Evolutionary conservation across 305 asterid genomes (phyloP).

Genomic region (Plantago coronopus): DNA sequence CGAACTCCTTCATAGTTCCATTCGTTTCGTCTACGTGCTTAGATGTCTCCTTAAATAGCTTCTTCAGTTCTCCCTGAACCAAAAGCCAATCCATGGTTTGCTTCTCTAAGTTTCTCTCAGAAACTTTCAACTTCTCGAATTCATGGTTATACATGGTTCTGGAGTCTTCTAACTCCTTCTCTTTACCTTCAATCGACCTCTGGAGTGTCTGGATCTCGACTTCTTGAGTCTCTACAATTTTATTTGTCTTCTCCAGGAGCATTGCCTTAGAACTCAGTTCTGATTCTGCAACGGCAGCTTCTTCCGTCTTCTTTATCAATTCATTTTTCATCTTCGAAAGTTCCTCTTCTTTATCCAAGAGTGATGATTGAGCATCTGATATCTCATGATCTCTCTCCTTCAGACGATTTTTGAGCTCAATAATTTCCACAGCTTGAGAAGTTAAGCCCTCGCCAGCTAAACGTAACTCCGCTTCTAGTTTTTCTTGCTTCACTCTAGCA

Average conservation of each 20-base stretch:
- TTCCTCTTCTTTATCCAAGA: constrained; percentile 55
- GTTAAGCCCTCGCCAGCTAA: constrained; percentile 52
- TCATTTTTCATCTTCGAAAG: constrained; percentile 50
- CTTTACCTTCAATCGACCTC: constrained; percentile 53
- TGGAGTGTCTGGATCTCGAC: constrained; percentile 56
- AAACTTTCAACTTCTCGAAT: constrained; percentile 47
- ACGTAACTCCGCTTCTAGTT: constrained; percentile 63
- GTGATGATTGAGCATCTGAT: constrained; percentile 39
- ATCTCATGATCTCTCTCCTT: constrained; percentile 57
- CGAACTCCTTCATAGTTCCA: constrained; percentile 53
- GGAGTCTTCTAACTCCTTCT: constrained; percentile 44
- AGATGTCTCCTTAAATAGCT: constrained; percentile 47
- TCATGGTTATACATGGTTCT: constrained; percentile 40
- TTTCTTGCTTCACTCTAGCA: constrained; percentile 53
- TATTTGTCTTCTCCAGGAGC: constrained; percentile 61
- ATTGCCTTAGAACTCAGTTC: constrained; percentile 54
- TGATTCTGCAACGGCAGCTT: constrained; percentile 46
- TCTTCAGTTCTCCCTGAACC: constrained; percentile 61
- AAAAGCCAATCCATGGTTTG: constrained; percentile 78
- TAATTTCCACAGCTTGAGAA: constrained; percentile 58
- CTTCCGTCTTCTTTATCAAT: constrained; percentile 52
- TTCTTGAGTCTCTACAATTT: constrained; percentile 59
- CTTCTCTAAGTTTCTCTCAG: constrained; percentile 65
- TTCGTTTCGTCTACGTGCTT: constrained; percentile 49
- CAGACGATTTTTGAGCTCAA: constrained; percentile 50